Percentiles rank a stretch among this genome's conserved stretches.
Conservation (phyloP, 208 protist species). For the Histomonas meleagridis region DNA sequence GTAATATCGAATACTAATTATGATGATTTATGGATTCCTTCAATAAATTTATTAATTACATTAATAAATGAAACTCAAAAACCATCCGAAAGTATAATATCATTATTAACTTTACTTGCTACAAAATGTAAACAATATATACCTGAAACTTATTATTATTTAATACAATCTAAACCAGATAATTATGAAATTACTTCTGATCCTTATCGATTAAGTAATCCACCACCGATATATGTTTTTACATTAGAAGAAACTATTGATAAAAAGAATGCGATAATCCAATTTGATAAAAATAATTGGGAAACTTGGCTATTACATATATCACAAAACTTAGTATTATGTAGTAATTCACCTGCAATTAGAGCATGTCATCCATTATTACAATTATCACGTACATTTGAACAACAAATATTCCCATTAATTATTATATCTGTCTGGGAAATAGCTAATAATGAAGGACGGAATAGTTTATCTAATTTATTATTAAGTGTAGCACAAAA, state of each 20-base stretch:
- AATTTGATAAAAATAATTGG: conserved; percentile 4
- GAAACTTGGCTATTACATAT: not conserved
- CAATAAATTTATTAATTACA: not conserved
- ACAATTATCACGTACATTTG: not conserved
- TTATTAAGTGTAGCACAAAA: not conserved
- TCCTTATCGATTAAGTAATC: too few species aligned
- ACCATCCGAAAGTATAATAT: too few species aligned
- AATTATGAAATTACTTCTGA: too few species aligned
- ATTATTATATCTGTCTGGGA: not conserved
- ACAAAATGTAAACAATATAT: too few species aligned
- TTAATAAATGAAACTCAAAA: too few species aligned
- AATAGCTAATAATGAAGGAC: not conserved
- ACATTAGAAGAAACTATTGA: too few species aligned
- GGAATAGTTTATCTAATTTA: not conserved
- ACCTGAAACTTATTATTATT: too few species aligned
- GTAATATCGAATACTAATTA: not conserved
- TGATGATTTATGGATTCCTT: not conserved
- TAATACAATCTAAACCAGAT: too few species aligned
- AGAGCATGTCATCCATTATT: not conserved
- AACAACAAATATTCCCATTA: not conserved
- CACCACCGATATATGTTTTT: too few species aligned
- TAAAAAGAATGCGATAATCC: too few species aligned
- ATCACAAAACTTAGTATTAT: not conserved
- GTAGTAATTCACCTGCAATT: not conserved
- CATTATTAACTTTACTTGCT: too few species aligned